Base-by-base conservation (phyloP, 1,284 basidiomycete genomes). In the Phlebopus sp. region DNA sequence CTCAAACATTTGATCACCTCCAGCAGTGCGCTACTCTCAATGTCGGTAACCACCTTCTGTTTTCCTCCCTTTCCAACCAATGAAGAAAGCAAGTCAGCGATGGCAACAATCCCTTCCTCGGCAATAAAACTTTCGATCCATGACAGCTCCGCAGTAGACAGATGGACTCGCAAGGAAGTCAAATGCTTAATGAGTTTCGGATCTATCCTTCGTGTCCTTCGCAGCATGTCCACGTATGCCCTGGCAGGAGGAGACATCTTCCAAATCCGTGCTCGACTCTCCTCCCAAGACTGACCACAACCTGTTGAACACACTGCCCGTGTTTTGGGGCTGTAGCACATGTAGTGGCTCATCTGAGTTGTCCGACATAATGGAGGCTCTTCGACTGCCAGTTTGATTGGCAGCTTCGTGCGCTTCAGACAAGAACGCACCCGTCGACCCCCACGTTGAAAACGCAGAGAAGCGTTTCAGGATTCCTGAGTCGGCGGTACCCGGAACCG, bases 121-220 rank as follows among this genome's bases (percentile, higher is more conserved):
- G 71, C 67, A 1, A 94, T 73, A 58, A 96, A 96, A 34, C 84
- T 81, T 54, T 86, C 75, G 38, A 93, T 84, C 83, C 91, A 95
- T 1, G 75, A 70, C 14, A 93, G 56, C 49, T 85, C 86, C 0
- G 87, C 89, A 0, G 91, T 94, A 4, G 91, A 90, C 1, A 96
- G 71, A 58, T 92, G 87, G 0, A 94, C 87, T 2, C 92, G 82
- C n/a, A 97, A 71, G 1, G 86, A 84, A 36, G 93, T 86, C 1
- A 96, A 71, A 56, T 90, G 84, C 60, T 90, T 93, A 51, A 81
- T 76, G 18, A 92, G 74, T 55, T 79, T 82, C 40, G 77, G 69
- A 54, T 86, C 82, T 10, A 71, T 67, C 4, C 74, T 59, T 58
- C 76, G 84, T 38, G 71, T 72, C 17, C 64, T 72, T 48, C 75